Percentiles rank a stretch among this genome's conserved stretches.
phyloP scores from a whole-genome alignment of 257 asterid species.

The Echium plantagineum region DNA sequence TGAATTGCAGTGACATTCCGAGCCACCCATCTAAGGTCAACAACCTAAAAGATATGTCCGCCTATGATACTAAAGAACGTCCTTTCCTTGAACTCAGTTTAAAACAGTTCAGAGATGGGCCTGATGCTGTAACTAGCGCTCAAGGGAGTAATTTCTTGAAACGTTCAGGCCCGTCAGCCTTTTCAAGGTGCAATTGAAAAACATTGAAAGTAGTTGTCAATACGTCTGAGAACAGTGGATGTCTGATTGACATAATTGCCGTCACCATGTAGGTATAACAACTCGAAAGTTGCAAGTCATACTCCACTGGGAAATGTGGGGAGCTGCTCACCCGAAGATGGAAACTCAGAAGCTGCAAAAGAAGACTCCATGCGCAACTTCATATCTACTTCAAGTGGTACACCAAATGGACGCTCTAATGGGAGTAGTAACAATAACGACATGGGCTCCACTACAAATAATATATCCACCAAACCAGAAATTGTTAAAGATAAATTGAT shows the following conservation, averaged over 20 bases:
- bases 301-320: conserved; percentile 32
- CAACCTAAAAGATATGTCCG: conserved; percentile 14
- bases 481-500: conserved; percentile 13
- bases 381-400: conserved; percentile 26
- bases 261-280: conserved; percentile 28
- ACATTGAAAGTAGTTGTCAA: neutral
- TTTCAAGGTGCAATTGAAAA: conserved; percentile 24
- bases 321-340: conserved; percentile 34
- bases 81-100: conserved; percentile 32
- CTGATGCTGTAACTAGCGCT: conserved; percentile 19
- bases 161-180: conserved; percentile 40
- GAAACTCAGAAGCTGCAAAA: conserved; percentile 34
- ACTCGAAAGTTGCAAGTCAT: conserved; percentile 25
- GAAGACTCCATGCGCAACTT: conserved; percentile 28
- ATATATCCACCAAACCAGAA: conserved; percentile 21
- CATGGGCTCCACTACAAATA: conserved; percentile 40
- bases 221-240: conserved; percentile 1
- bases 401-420: conserved; percentile 39
- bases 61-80: conserved; percentile 15
- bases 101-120: conserved; percentile 22
- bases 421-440: conserved; percentile 43
- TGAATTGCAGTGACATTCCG: conserved; percentile 15
- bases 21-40: conserved; percentile 16
- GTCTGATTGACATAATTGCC: neutral
- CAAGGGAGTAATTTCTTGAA: conserved; percentile 32